Conservation (phyloP, 208 protist species). For the Porcisia deanei region DNA sequence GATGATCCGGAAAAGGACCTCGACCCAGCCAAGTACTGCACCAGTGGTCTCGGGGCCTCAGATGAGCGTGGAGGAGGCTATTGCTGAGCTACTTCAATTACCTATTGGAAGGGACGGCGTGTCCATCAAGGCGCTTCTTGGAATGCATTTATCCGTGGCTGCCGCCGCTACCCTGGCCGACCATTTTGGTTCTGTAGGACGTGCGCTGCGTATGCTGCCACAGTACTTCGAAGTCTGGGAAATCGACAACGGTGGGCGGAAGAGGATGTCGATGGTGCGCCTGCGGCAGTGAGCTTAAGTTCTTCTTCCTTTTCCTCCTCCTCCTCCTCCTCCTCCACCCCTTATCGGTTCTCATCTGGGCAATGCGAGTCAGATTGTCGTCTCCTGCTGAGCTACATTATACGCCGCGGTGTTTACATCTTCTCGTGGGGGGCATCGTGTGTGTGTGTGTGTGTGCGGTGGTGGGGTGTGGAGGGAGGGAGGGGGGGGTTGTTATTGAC, state of each 20-base stretch:
- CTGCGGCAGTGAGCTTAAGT: background rate
- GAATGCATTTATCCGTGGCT: slow-evolving; percentile 40
- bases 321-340: background rate
- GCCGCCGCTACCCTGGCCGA: slow-evolving; percentile 44
- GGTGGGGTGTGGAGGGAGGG: too few species aligned
- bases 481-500: too few species aligned
- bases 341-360: too few species aligned
- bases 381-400: too few species aligned
- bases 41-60: background rate
- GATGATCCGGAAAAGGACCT: slow-evolving; percentile 55
- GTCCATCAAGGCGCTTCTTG: slow-evolving; percentile 40
- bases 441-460: too few species aligned
- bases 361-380: too few species aligned
- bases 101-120: slow-evolving; percentile 58
- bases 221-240: slow-evolving; percentile 59
- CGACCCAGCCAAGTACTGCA: background rate
- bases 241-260: background rate
- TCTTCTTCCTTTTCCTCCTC: background rate
- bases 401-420: too few species aligned
- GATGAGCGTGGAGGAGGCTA: slow-evolving; percentile 69
- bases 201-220: slow-evolving; percentile 56
- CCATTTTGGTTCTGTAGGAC: slow-evolving; percentile 58
- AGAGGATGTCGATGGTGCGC: slow-evolving; percentile 7
- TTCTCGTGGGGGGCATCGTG: too few species aligned
- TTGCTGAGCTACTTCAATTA: slow-evolving; percentile 62